Base-by-base conservation (phyloP, 345 rosid species). In the Alliaria petiolata region DNA sequence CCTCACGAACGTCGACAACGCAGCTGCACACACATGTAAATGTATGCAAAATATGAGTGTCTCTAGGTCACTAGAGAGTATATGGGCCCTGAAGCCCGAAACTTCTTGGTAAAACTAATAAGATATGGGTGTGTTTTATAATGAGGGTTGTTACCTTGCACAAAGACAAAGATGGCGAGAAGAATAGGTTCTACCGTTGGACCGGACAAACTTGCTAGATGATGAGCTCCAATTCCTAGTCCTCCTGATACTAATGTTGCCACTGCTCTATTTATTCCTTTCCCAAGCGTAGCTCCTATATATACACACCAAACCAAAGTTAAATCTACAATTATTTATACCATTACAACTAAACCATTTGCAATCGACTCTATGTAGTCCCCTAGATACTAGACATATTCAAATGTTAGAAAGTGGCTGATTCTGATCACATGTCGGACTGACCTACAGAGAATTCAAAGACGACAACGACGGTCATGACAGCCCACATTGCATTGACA, bases 401-500 rank as follows among this genome's bases (percentile, higher is more conserved):
- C 62, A 30, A 52, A 62, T 7, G 36, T 19, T 30, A 11, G 62
- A 53, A 22, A 53, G 42, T 25, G 20, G 39, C 8, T 52, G 54
- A 34, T 20, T 10, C 7, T 53, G 20, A 6, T 61, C 54, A 53
- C n/a, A 33, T 42, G 20, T 36, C 2, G 40, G 12, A 72, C 87
- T 71, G 31, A 85, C 97, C 96, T 0, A 87, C 96, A 4, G 85
- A 84, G 67, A 82, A 89, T 66, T 91, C 96, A 25, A 86, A 89
- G 36, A 89, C 89, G n/a, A 89, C 86, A 4, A 91, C 88, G 3
- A 89, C 95, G 54, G 98, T 92, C 73, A 92, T 83, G 0, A 92
- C 81, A 22, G 93, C 96, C 96, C 96, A 87, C 80, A 84, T 84
- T 62, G 96, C 92, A 44, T 84, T 67, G 71, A 76, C 85, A 4